Evolutionary conservation across 1,139 yeast genomes (phyloP).

Genomic region (Scheffersomyces insectosa): DNA sequence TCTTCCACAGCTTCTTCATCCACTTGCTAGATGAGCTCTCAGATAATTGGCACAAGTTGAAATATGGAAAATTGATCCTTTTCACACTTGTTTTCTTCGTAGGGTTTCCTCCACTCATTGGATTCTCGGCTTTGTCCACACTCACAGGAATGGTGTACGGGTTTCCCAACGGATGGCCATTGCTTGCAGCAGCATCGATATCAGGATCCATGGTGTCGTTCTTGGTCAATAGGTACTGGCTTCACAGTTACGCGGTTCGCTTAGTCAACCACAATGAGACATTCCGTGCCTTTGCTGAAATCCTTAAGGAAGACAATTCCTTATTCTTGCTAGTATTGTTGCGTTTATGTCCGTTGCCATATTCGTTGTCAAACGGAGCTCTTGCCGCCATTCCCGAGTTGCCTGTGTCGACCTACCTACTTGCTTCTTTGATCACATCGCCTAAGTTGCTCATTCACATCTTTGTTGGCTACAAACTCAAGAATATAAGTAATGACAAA

Average conservation of each 20-base stretch:
- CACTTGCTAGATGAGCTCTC: constrained; percentile 45
- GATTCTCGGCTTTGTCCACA: constrained; percentile 71
- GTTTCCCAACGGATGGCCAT: constrained; percentile 74
- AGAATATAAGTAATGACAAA: constrained; percentile 61
- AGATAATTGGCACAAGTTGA: constrained; percentile 44
- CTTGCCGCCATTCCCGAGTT: constrained; percentile 83
- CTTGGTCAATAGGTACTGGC: constrained; percentile 59
- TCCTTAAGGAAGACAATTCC: constrained; percentile 64
- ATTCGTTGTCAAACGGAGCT: constrained; percentile 90
- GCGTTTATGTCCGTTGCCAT: constrained; percentile 89
- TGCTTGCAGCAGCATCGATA: constrained; percentile 68
- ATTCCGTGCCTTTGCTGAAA: constrained; percentile 74
- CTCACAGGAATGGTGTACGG: constrained; percentile 86
- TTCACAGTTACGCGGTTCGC: constrained; percentile 55
- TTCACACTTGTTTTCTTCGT: constrained; percentile 45
- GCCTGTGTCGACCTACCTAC: constrained; percentile 56
- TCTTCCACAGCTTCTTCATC: constrained; percentile 52
- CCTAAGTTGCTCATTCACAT: constrained; percentile 80
- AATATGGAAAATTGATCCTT: constrained; percentile 55
- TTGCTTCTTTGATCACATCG: constrained; percentile 74
- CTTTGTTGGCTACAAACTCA: constrained; percentile 78
- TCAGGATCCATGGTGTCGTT: constrained; percentile 76
- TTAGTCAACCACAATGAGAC: constrained; percentile 56
- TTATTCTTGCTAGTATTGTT: constrained; percentile 68
- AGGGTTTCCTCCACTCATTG: constrained; percentile 85